Conservation (phyloP, 1,284 basidiomycete species). For the Microbotryomycetes sp. region DNA sequence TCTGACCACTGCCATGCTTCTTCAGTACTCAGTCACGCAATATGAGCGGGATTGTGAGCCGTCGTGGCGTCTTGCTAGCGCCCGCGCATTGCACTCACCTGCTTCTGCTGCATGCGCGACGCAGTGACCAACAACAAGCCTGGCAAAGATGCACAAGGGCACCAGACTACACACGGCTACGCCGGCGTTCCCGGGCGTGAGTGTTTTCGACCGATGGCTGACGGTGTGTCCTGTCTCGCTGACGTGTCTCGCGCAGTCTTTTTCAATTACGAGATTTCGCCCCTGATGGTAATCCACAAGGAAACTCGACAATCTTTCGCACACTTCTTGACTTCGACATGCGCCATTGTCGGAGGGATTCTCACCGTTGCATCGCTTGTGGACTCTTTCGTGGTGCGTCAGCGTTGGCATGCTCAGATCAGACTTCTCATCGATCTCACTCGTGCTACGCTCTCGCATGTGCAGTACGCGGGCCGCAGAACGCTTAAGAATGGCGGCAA, state of each 20-base stretch:
- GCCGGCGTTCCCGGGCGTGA: slow-evolving; percentile 51
- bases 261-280: slow-evolving; percentile 64
- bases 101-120: neutral
- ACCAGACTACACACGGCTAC: slow-evolving; percentile 67
- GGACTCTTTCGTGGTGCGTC: slow-evolving; percentile 48
- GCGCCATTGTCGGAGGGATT: slow-evolving; percentile 95
- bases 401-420: neutral
- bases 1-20: slow-evolving; percentile 56
- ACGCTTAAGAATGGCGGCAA: slow-evolving; percentile 15
- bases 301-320: slow-evolving; percentile 89
- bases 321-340: slow-evolving; percentile 96
- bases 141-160: slow-evolving; percentile 35
- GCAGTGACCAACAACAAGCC: slow-evolving; percentile 31
- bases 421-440: neutral
- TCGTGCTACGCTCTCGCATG: neutral
- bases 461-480: slow-evolving; percentile 7
- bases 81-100: neutral
- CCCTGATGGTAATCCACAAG: slow-evolving; percentile 83
- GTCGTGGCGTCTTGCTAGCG: neutral
- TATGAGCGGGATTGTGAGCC: slow-evolving; percentile 79
- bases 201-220: slow-evolving; percentile 14
- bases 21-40: slow-evolving; percentile 90
- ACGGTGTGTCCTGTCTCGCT: neutral
- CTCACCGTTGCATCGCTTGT: slow-evolving; percentile 89
- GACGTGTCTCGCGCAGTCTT: neutral